Conservation (phyloP, 208 protist species). For the Trypanosoma melophagium region DNA sequence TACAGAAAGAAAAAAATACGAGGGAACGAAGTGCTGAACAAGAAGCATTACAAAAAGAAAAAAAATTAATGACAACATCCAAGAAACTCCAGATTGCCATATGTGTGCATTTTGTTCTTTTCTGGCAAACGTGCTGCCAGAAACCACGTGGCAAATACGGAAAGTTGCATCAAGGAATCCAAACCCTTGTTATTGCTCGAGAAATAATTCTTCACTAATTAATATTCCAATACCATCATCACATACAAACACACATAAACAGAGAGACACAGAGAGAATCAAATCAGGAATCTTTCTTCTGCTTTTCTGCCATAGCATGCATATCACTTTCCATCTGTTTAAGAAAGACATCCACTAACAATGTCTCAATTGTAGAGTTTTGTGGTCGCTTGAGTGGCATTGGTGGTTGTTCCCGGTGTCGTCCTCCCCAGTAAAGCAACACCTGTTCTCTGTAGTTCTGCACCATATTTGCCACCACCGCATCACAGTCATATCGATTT, state of each 20-base stretch:
- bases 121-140: too few relatives aligned
- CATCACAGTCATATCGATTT: conserved; percentile 59
- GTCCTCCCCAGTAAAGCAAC: conserved; percentile 52
- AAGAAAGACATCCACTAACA: conserved; percentile 50
- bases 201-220: too few relatives aligned
- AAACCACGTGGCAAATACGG: too few relatives aligned
- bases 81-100: too few relatives aligned
- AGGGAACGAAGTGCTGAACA: too few relatives aligned
- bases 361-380: conserved; percentile 48
- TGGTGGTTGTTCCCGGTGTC: conserved; percentile 6
- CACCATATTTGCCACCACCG: conserved; percentile 83
- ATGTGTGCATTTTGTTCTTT: too few relatives aligned
- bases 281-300: not conserved
- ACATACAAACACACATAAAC: not conserved
- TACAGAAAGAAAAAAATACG: too few relatives aligned
- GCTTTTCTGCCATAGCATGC: not conserved
- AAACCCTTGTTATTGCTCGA: too few relatives aligned
- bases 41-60: conserved; percentile 9
- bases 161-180: too few relatives aligned
- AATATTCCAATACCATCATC: too few relatives aligned
- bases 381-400: conserved; percentile 30
- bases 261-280: not conserved
- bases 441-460: conserved; percentile 81
- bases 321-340: conserved; percentile 17
- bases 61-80: not conserved